phyloP scores from a whole-genome alignment of 2,329 filamentous ascomycete species.

The Monilinia vaccinii-corymbosi region DNA sequence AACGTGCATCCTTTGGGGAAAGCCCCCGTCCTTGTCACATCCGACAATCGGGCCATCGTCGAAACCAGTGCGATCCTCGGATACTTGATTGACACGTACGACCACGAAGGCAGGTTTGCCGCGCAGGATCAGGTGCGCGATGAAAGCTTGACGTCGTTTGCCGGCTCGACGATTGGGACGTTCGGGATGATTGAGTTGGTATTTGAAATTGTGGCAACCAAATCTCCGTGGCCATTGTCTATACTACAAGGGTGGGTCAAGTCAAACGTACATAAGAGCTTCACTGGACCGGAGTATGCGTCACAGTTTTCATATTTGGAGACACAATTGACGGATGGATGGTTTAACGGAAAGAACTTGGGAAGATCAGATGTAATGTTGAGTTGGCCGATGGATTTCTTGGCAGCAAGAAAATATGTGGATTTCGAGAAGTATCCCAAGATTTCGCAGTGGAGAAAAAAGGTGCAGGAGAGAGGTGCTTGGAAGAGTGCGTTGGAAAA shows the following conservation, averaged over 20 bases:
- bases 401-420: conserved; percentile 26
- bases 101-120: conserved; percentile 25
- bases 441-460: conserved; percentile 28
- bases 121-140: conserved; percentile 26
- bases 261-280: conserved; percentile 14
- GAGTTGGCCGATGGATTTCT: conserved; percentile 30
- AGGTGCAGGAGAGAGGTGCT: conserved; percentile 23
- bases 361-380: conserved; percentile 31
- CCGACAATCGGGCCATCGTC: conserved; percentile 21
- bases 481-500: conserved; percentile 29
- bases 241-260: conserved; percentile 16
- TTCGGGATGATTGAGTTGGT: conserved; percentile 2
- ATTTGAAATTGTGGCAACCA: conserved; percentile 1
- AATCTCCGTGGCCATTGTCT: conserved; percentile 23
- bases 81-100: conserved; percentile 30
- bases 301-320: conserved; percentile 20
- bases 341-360: conserved; percentile 28
- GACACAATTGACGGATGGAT: conserved; percentile 22
- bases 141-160: conserved; percentile 21
- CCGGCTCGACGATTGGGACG: conserved; percentile 1
- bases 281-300: conserved; percentile 20
- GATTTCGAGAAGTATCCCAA: conserved; percentile 28
- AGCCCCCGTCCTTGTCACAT: conserved; percentile 56
- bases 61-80: conserved; percentile 28
- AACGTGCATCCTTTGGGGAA: conserved; percentile 78